Evolutionary conservation across 2,329 filamentous ascomycete genomes (phyloP).

Genomic region (Plectosphaerella sp.): DNA sequence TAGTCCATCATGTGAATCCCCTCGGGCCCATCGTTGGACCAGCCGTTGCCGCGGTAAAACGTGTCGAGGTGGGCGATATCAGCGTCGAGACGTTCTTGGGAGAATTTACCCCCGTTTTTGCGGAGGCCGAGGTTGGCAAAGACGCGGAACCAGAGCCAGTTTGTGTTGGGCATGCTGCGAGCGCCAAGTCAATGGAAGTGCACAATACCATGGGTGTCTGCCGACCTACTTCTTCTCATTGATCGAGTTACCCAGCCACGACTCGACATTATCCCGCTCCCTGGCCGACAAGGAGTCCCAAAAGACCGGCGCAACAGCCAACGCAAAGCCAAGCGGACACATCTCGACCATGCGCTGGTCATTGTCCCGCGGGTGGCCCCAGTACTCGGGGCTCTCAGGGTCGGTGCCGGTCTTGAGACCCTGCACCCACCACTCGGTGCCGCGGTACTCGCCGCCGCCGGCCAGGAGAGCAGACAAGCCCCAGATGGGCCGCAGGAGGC

Average conservation of each 20-base stretch:
- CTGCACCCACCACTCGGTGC: slow-evolving; percentile 62
- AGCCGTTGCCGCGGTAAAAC: slow-evolving; percentile 77
- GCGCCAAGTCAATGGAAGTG: not conserved
- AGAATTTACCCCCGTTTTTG: slow-evolving; percentile 69
- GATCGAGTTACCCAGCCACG: slow-evolving; percentile 69
- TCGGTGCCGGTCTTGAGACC: slow-evolving; percentile 69
- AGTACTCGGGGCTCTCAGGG: slow-evolving; percentile 66
- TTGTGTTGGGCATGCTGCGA: slow-evolving; percentile 62
- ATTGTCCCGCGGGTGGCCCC: slow-evolving; percentile 70
- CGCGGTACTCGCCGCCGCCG: slow-evolving; percentile 61
- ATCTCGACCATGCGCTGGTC: slow-evolving; percentile 85
- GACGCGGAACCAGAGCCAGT: slow-evolving; percentile 78
- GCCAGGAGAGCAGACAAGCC: slow-evolving; percentile 67
- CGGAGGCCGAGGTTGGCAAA: slow-evolving; percentile 77
- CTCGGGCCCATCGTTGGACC: slow-evolving; percentile 78
- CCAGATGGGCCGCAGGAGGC: slow-evolving; percentile 72
- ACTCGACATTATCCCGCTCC: slow-evolving; percentile 62
- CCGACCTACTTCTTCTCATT: slow-evolving; percentile 64
- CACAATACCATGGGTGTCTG: too few species aligned
- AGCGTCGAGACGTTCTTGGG: slow-evolving; percentile 62
- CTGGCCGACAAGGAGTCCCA: slow-evolving; percentile 62
- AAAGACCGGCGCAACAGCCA: slow-evolving; percentile 63
- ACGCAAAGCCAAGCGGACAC: slow-evolving; percentile 71
- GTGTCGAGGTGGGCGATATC: slow-evolving; percentile 77
- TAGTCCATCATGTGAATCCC: slow-evolving; percentile 83